These are phyloP conservation scores for Lactarius pseudohatsudake DNA, from an alignment of 768 basidiomycete species.

Conservation along the genomic window DNA sequence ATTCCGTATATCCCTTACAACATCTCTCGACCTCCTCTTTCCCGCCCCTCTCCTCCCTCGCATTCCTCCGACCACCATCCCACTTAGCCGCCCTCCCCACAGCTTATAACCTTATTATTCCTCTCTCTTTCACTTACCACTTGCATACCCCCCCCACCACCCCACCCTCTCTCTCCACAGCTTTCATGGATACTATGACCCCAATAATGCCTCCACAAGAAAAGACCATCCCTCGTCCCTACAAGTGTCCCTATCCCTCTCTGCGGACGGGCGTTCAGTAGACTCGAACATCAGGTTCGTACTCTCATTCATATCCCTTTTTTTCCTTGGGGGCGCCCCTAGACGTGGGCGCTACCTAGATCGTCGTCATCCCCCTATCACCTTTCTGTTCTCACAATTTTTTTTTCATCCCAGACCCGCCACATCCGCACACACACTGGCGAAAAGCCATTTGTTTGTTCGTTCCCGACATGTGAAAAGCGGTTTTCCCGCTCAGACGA, in stretches of 20 bases:
- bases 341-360: constrained; percentile 3
- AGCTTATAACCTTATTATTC: constrained; percentile 13
- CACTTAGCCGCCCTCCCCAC: constrained; percentile 1
- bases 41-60: constrained; percentile 5
- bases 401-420: constrained; percentile 64
- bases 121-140: not conserved
- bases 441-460: constrained; percentile 95
- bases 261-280: constrained; percentile 93
- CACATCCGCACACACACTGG: constrained; percentile 98
- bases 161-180: not conserved
- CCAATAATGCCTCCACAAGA: constrained; percentile 11
- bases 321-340: constrained; percentile 6
- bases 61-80: constrained; percentile 15
- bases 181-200: not conserved
- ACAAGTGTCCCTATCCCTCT: constrained; percentile 93
- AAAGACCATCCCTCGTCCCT: constrained; percentile 59
- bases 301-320: constrained; percentile 26
- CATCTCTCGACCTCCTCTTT: constrained; percentile 1
- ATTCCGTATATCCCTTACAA: constrained; percentile 14
- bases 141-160: not conserved
- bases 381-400: constrained; percentile 4
- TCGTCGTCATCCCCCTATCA: constrained; percentile 2
- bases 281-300: constrained; percentile 92
- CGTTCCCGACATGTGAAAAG: constrained; percentile 93
- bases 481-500: constrained; percentile 98